Evolutionary conservation across 2,329 filamentous ascomycete species (phyloP).

Genomic region (Lasiodiplodia sp.): DNA sequence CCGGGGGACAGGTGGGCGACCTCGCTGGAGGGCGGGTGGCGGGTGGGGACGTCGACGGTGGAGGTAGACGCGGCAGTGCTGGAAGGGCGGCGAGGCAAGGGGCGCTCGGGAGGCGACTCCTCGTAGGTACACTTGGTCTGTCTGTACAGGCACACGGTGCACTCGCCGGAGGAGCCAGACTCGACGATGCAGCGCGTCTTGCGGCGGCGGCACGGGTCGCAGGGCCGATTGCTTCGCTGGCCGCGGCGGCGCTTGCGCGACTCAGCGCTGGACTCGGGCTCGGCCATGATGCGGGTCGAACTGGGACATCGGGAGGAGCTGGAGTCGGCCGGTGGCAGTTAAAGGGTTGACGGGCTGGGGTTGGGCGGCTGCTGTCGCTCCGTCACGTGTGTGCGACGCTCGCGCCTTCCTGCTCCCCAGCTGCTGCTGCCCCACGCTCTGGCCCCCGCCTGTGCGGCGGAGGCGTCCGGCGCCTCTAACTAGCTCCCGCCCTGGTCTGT

Average conservation of each 20-base stretch:
- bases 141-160: constrained; percentile 29
- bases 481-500: neutral
- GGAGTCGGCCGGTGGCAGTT: neutral
- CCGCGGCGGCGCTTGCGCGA: constrained; percentile 23
- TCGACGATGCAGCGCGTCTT: constrained; percentile 32
- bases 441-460: constrained; percentile 7
- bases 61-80: constrained; percentile 6
- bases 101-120: constrained; percentile 20
- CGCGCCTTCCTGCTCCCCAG: constrained; percentile 1
- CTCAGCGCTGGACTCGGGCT: constrained; percentile 18
- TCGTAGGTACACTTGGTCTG: constrained; percentile 26
- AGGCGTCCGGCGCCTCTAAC: neutral
- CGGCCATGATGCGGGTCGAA: constrained; percentile 13
- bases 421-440: neutral
- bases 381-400: constrained; percentile 23
- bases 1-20: constrained; percentile 11
- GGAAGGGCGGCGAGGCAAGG: constrained; percentile 19
- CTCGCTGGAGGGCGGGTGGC: constrained; percentile 12
- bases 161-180: constrained; percentile 18
- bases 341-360: neutral
- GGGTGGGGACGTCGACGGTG: neutral
- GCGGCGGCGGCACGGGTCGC: constrained; percentile 32
- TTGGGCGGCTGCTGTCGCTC: neutral
- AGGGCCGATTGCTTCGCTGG: constrained; percentile 30
- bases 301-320: neutral